Evolutionary conservation across 208 protist genomes (phyloP).

Genomic region (Porcisia deanei): DNA sequence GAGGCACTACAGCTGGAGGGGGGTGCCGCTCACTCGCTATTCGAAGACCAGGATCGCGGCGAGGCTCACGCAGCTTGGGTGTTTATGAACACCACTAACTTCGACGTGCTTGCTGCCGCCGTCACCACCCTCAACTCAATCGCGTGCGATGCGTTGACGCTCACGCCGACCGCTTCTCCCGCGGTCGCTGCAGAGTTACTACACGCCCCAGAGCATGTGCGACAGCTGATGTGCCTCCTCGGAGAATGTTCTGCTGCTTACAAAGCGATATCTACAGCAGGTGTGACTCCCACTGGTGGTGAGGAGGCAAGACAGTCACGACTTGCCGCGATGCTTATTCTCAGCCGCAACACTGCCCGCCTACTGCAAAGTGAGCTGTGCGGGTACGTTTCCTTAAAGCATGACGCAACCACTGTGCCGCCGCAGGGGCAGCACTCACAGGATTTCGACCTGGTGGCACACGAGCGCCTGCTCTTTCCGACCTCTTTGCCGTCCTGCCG

Average conservation of each 20-base stretch:
- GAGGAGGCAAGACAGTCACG: slow-evolving; percentile 18
- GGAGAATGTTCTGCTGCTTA: background rate
- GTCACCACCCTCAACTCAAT: slow-evolving; percentile 15
- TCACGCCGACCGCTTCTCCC: background rate
- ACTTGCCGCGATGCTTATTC: slow-evolving; percentile 41
- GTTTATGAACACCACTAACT: slow-evolving; percentile 22
- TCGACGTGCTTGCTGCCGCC: slow-evolving; percentile 24
- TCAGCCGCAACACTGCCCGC: slow-evolving; percentile 54
- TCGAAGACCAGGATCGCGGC: background rate
- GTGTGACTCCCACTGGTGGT: background rate
- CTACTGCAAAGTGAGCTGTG: slow-evolving; percentile 62
- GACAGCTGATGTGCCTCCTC: slow-evolving; percentile 25
- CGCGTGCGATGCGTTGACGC: slow-evolving; percentile 11
- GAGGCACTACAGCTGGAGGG: background rate
- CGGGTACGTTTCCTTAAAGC: slow-evolving; percentile 29
- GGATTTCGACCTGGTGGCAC: background rate
- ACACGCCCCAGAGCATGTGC: slow-evolving; percentile 3
- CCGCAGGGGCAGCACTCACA: background rate
- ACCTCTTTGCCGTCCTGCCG: slow-evolving; percentile 10
- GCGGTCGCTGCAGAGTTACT: slow-evolving; percentile 16
- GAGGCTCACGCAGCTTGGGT: slow-evolving; percentile 4
- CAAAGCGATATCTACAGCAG: background rate
- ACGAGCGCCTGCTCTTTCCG: background rate
- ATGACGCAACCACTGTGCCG: background rate
- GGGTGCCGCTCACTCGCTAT: background rate